phyloP scores from a whole-genome alignment of 2,329 filamentous ascomycete species.

The Monilinia laxa region DNA sequence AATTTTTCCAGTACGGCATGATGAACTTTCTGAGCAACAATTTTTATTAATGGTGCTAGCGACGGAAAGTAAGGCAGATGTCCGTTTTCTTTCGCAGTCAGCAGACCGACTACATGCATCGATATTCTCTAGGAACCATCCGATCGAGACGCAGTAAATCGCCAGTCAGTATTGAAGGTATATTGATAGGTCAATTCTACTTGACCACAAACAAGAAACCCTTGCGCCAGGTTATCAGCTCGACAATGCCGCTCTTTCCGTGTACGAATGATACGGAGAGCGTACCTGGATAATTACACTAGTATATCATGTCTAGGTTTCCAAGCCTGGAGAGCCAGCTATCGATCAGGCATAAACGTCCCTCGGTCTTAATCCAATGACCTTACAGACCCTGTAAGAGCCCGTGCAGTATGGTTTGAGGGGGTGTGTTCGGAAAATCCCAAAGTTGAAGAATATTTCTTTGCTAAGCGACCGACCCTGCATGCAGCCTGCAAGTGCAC shows the following conservation, averaged over 20 bases:
- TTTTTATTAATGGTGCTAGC: slow-evolving; percentile 6
- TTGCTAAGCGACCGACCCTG: slow-evolving; percentile 15
- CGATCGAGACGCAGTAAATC: slow-evolving; percentile 1
- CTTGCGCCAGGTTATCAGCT: neutral
- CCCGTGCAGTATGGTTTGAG: slow-evolving; percentile 6
- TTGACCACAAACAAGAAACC: slow-evolving; percentile 2
- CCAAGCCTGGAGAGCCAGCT: neutral
- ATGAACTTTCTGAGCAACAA: neutral
- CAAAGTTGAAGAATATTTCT: slow-evolving; percentile 2
- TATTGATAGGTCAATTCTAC: slow-evolving; percentile 14
- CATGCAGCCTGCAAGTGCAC: slow-evolving; percentile 15
- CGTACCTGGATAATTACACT: neutral
- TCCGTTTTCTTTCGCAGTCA: slow-evolving; percentile 16
- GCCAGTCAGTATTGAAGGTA: neutral
- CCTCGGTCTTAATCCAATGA: slow-evolving; percentile 9
- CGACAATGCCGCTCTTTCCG: neutral
- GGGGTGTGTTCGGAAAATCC: slow-evolving; percentile 4
- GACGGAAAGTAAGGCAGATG: slow-evolving; percentile 14
- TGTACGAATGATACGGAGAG: neutral
- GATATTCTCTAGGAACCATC: neutral
- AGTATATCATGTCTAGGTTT: neutral
- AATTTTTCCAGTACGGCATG: neutral
- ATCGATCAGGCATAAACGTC: slow-evolving; percentile 2
- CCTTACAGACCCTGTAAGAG: neutral
- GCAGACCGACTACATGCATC: slow-evolving; percentile 5